Percentiles rank a stretch among this genome's conserved stretches.
Evolutionary conservation across 2,329 filamentous ascomycete genomes (phyloP).

Genomic region (Chaetomiaceae sp.): DNA sequence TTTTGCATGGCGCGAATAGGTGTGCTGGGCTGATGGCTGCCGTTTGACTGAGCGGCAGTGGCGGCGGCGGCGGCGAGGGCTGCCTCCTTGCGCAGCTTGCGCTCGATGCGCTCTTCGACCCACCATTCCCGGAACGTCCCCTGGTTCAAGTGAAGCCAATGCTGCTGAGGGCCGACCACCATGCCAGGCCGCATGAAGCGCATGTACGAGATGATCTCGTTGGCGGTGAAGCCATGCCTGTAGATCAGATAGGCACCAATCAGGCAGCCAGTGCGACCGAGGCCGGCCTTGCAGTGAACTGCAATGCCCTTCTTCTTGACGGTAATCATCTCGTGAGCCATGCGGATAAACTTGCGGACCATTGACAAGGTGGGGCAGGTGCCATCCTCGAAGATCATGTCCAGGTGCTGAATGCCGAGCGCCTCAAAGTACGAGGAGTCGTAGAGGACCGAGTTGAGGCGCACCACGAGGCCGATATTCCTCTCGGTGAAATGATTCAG

Average conservation of each 20-base stretch:
- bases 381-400: conserved; percentile 99
- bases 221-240: conserved; percentile 92
- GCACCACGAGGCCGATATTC: conserved; percentile 88
- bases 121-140: conserved; percentile 98
- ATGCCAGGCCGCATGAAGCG: conserved; percentile 98
- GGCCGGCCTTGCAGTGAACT: conserved; percentile 96
- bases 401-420: conserved; percentile 87
- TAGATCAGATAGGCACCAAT: conserved; percentile 98
- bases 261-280: conserved; percentile 90
- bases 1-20: conserved; percentile 59
- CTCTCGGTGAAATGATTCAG: conserved; percentile 81
- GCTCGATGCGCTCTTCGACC: conserved; percentile 80
- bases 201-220: conserved; percentile 97
- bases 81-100: conserved; percentile 57
- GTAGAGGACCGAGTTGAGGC: conserved; percentile 93
- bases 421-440: conserved; percentile 96
- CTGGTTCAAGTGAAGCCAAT: conserved; percentile 98
- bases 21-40: conserved; percentile 45
- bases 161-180: conserved; percentile 97
- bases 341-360: conserved; percentile 91
- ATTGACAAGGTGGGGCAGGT: conserved; percentile 85
- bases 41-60: conserved; percentile 36
- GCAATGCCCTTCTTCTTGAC: conserved; percentile 89
- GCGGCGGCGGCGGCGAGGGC: conserved; percentile 40
- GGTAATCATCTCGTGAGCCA: conserved; percentile 92